phyloP scores from a whole-genome alignment of 257 asterid genomes.

The Nicotiana noctiflora region DNA sequence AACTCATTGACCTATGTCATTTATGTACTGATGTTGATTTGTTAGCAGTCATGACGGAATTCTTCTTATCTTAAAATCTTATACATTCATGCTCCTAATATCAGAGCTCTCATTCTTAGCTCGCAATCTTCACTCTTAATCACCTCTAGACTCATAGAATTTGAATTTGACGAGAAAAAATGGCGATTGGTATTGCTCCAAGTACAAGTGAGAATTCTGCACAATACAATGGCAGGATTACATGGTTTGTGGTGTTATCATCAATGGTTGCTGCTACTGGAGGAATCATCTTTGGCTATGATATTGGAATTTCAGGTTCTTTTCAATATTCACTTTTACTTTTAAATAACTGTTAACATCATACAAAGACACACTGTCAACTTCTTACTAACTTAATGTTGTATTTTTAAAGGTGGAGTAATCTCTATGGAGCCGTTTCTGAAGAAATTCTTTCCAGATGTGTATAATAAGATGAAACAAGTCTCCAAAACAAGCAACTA shows the following conservation, averaged over 20 bases:
- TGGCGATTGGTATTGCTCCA: constrained; percentile 10
- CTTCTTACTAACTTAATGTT: background rate
- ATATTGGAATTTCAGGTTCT: constrained; percentile 32
- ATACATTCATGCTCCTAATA: background rate
- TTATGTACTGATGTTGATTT: background rate
- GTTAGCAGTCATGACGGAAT: background rate
- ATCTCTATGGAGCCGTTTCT: constrained; percentile 44
- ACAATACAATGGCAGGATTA: constrained; percentile 20
- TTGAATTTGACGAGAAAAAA: constrained; percentile 1
- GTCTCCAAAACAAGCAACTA: constrained; percentile 33
- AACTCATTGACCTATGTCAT: background rate
- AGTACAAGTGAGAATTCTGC: background rate
- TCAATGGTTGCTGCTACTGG: constrained; percentile 28
- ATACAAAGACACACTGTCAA: background rate
- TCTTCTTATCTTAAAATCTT: background rate
- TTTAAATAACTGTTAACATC: no score
- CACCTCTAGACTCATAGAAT: background rate
- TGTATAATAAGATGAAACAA: constrained; percentile 27
- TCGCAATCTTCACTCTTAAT: background rate
- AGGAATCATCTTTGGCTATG: constrained; percentile 31
- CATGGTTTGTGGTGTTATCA: constrained; percentile 23
- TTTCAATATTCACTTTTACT: background rate
- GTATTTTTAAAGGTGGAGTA: constrained; percentile 41
- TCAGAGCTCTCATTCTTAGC: background rate
- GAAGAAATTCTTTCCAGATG: constrained; percentile 41